Base-by-base conservation (phyloP, 1,139 yeast species). In the Suhomyces taliae region DNA sequence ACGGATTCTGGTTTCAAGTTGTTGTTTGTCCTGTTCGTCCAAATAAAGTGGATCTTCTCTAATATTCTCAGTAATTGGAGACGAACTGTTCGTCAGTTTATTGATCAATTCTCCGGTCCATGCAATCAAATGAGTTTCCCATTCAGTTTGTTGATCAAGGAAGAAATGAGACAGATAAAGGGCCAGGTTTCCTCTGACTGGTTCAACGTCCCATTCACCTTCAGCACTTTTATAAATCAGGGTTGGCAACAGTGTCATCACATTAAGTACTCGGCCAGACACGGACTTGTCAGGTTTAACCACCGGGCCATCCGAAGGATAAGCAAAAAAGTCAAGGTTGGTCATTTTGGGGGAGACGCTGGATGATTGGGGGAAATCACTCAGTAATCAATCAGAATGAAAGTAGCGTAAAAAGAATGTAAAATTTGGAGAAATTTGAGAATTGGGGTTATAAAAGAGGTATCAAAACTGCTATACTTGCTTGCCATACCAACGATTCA, bases 81-180 rank as follows among this genome's bases (percentile, higher is more conserved):
- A 7, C 57, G 56, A 38, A 56, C 61, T 62, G 34, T 45, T 38
- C 45, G 58, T 64, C 43, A 65, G 62, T 47, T 70, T 67, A 49
- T 75, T 70, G 47, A 74, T 74, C 52, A 90, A 73, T 65, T 90
- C 98, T 27, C 99, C 99, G 0, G 97, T 87, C 99, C 99, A 95
- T 1, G 91, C 97, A 46, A 95, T 84, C 49, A 90, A 70, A 53
- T 90, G 88, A 40, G 91, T 85, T 54, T 90, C 95, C 95, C 97
- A 93, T 24, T 82, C 80, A 0, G 90, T 79, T 39, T 81, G 82
- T 43, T 83, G 79, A 44, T 76, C 76, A 48, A 93, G 70, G 59
- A 81, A 85, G 53, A 76, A 75, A 53, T 87, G 80, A 5, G 95
- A 83, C 7, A 96, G 83, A 61, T 86, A 86, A 43, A 91, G 69